A percentile compares a stretch with the other conserved stretches of the same genome.
Conservation (phyloP, 441 rosid species). For the Daphne laureola region DNA sequence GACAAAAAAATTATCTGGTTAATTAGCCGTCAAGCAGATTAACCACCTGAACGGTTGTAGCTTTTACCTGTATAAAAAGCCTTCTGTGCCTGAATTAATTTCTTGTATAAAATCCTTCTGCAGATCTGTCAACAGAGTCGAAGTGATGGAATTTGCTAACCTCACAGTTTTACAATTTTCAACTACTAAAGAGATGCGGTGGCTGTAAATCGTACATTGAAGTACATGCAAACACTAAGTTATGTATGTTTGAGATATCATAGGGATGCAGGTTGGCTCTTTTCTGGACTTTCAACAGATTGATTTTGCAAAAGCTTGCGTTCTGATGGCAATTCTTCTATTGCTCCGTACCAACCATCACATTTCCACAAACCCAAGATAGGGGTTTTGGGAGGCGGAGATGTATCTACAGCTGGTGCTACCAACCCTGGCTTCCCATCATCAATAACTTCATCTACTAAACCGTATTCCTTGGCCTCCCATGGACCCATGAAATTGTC, state of each 20-base stretch:
- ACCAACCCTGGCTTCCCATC: slow-evolving; percentile 83
- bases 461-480: slow-evolving; percentile 87
- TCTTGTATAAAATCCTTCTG: no score
- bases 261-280: slow-evolving; percentile 26
- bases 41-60: no score
- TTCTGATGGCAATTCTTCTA: slow-evolving; percentile 43
- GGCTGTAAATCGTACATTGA: no score
- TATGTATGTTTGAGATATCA: slow-evolving; percentile 9
- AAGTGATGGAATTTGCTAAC: no score
- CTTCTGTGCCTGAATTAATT: no score
- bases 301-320: slow-evolving; percentile 38
- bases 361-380: slow-evolving; percentile 69
- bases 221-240: background rate
- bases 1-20: no score
- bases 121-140: no score
- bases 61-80: no score
- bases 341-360: slow-evolving; percentile 44
- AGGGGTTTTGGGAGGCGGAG: slow-evolving; percentile 64
- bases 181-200: no score
- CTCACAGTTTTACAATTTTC: no score
- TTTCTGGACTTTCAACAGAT: slow-evolving; percentile 19
- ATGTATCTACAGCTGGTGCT: slow-evolving; percentile 56
- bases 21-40: no score
- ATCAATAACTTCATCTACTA: slow-evolving; percentile 70
- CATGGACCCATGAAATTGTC: slow-evolving; percentile 81